phyloP scores from a whole-genome alignment of 805 yeast species.

The Cyberlindnera mycetangii region DNA sequence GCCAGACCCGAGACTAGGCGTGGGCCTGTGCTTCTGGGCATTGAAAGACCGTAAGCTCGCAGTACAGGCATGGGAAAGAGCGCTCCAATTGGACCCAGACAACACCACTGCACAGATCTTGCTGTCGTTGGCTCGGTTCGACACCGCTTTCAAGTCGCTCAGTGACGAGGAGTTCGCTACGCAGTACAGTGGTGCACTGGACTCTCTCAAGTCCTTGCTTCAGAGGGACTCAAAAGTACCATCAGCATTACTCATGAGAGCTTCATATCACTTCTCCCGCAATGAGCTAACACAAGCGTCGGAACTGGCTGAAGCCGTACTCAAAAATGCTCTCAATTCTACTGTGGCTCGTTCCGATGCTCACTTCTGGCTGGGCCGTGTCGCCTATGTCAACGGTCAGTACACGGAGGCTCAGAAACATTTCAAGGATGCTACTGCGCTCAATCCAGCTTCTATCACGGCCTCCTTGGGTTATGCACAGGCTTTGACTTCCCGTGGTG shows the following conservation, averaged over 20 bases:
- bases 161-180: constrained; percentile 57
- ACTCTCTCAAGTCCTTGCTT: constrained; percentile 34
- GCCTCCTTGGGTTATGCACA: constrained; percentile 85
- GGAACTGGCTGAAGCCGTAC: constrained; percentile 50
- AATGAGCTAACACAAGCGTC: constrained; percentile 57
- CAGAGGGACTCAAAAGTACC: constrained; percentile 48
- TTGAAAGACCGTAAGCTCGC: constrained; percentile 79
- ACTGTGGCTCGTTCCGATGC: constrained; percentile 55
- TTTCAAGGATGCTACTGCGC: constrained; percentile 69
- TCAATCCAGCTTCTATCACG: constrained; percentile 60
- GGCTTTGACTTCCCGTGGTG: constrained; percentile 71
- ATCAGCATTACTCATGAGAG: constrained; percentile 62
- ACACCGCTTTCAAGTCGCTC: constrained; percentile 55
- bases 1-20: constrained; percentile 94
- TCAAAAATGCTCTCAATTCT: constrained; percentile 37
- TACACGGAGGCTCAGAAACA: constrained; percentile 65
- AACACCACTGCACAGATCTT: constrained; percentile 62
- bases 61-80: constrained; percentile 75
- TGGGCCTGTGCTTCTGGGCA: constrained; percentile 92
- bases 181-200: constrained; percentile 58
- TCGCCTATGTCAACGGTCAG: constrained; percentile 57
- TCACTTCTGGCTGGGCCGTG: constrained; percentile 83
- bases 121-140: constrained; percentile 64
- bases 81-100: constrained; percentile 54
- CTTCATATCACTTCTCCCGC: constrained; percentile 69